phyloP scores from a whole-genome alignment of 2,329 filamentous ascomycete species.

The Cytospora leucostoma region DNA sequence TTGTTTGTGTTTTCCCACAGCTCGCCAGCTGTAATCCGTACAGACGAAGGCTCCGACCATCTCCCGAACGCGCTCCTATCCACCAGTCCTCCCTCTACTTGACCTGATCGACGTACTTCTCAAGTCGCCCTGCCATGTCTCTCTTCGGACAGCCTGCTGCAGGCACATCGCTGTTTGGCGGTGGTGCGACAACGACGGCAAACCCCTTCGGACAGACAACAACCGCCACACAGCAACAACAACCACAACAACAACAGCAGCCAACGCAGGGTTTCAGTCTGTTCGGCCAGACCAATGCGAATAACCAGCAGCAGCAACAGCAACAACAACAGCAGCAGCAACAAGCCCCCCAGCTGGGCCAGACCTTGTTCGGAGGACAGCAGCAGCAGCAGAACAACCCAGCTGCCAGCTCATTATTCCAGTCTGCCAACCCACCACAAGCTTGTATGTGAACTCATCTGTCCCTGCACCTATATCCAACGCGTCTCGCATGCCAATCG shows the following conservation, averaged over 20 bases:
- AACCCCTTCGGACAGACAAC: conserved; percentile 32
- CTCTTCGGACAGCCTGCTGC: conserved; percentile 29
- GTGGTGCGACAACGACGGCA: conserved; percentile 18
- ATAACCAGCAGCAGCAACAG: conserved; percentile 45
- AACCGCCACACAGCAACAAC: conserved; percentile 31
- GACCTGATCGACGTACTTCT: not conserved
- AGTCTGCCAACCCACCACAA: conserved; percentile 39
- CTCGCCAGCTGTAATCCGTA: not conserved
- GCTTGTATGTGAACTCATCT: conserved; percentile 7
- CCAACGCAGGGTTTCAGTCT: conserved; percentile 35
- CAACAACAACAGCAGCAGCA: conserved; percentile 36
- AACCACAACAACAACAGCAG: conserved; percentile 40
- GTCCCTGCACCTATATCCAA: not conserved
- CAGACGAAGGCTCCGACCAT: not conserved
- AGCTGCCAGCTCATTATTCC: conserved; percentile 54
- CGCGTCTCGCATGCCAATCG: not conserved
- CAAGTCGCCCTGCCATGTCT: conserved; percentile 14
- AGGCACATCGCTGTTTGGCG: conserved; percentile 34
- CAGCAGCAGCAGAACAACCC: conserved; percentile 30
- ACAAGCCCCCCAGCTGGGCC: conserved; percentile 37
- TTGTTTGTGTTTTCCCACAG: conserved; percentile 17
- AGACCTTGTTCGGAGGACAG: conserved; percentile 26
- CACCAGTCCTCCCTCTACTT: not conserved
- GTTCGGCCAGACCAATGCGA: conserved; percentile 43
- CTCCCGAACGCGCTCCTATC: not conserved